Conservation (phyloP, 305 asterid genomes). For the Solanum chacoense region DNA sequence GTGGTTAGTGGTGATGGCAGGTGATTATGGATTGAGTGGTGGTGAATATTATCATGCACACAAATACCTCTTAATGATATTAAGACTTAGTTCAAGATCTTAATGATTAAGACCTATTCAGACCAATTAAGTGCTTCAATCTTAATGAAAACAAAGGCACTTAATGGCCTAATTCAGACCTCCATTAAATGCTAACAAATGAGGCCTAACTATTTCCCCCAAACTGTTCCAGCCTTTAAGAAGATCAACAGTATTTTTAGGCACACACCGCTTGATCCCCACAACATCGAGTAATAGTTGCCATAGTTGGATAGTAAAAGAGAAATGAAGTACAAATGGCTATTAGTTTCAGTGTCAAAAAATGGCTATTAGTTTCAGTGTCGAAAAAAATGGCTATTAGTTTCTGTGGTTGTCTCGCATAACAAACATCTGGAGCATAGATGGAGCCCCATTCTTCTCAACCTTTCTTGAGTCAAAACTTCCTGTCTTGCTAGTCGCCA, state of each 20-base stretch:
- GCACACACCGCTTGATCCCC: neutral
- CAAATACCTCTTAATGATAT: neutral
- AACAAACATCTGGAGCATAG: neutral
- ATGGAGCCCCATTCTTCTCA: neutral
- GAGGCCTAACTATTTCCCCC: neutral
- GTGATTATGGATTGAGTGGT: neutral
- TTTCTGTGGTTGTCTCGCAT: neutral
- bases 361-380: neutral
- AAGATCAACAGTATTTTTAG: neutral
- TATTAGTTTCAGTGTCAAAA: neutral
- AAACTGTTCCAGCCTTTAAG: neutral
- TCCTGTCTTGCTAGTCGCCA: neutral
- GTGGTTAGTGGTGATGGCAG: neutral
- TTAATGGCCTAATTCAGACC: neutral
- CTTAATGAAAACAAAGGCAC: neutral
- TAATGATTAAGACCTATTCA: neutral
- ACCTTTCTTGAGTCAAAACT: neutral
- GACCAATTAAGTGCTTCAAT: neutral
- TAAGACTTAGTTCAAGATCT: neutral
- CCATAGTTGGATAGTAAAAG: neutral
- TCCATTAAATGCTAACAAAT: neutral
- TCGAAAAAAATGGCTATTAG: neutral
- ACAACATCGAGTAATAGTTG: neutral
- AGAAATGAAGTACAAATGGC: neutral
- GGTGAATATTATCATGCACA: neutral